Evolutionary conservation across 371 early-diverging fungal species (phyloP).

Genomic region (Actinomucor elegans): DNA sequence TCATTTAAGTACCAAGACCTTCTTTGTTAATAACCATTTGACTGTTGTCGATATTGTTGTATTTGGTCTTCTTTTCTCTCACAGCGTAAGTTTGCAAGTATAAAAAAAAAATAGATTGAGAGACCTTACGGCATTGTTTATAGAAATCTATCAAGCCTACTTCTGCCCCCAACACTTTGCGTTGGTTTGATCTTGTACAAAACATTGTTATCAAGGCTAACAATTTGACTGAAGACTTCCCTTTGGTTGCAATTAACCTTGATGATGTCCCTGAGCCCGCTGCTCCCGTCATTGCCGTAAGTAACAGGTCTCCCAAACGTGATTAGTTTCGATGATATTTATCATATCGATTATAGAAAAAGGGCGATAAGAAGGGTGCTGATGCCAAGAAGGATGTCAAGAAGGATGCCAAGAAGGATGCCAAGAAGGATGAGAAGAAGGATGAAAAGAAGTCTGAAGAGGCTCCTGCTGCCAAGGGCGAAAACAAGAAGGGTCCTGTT

Average conservation of each 20-base stretch:
- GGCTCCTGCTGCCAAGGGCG: conserved; percentile 27
- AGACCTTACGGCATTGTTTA: neutral
- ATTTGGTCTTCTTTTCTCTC: conserved; percentile 68
- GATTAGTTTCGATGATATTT: too few species aligned
- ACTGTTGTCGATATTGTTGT: conserved; percentile 70
- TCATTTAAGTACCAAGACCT: conserved; percentile 64
- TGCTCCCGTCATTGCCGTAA: conserved; percentile 43
- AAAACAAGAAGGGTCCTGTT: conserved; percentile 40
- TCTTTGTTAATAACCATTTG: conserved; percentile 62
- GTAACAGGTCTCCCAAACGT: too few species aligned
- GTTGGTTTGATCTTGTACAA: conserved; percentile 83
- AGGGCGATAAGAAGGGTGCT: conserved; percentile 32
- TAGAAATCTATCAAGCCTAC: conserved; percentile 48
- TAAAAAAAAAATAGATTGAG: neutral
- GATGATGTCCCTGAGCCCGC: conserved; percentile 52
- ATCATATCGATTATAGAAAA: conserved; percentile 15
- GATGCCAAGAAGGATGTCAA: conserved; percentile 17
- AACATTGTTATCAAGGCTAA: conserved; percentile 50
- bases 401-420: conserved; percentile 16
- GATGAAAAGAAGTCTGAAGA: conserved; percentile 33
- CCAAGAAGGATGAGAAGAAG: conserved; percentile 42
- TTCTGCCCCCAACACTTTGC: conserved; percentile 55
- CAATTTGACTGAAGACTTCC: conserved; percentile 52
- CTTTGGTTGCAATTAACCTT: conserved; percentile 57
- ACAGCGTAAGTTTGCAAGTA: conserved; percentile 40